Evolutionary conservation across 2,329 filamentous ascomycete species (phyloP).

Genomic region (Trichoderma atrobrunneum): DNA sequence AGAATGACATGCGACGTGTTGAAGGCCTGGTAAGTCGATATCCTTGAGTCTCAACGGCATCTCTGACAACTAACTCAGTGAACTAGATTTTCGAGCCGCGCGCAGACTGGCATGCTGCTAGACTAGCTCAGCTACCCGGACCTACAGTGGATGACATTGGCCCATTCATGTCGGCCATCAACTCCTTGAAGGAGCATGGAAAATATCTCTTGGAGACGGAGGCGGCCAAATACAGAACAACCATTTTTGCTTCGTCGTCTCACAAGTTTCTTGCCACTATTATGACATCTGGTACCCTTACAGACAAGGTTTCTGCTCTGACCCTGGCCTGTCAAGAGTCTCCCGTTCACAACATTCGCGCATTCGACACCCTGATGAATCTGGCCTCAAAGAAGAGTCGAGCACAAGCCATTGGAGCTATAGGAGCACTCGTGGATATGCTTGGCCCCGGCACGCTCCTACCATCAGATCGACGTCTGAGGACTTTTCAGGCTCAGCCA

Average conservation of each 20-base stretch:
- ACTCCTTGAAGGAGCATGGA: constrained; percentile 65
- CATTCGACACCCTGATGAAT: constrained; percentile 77
- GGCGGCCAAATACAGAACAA: constrained; percentile 68
- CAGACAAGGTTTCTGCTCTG: constrained; percentile 92
- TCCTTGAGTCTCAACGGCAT: constrained; percentile 14
- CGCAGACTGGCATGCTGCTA: constrained; percentile 54
- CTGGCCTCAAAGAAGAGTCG: constrained; percentile 92
- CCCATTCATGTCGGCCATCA: constrained; percentile 43
- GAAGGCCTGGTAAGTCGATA: constrained; percentile 36
- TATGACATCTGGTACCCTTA: constrained; percentile 93
- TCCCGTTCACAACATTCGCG: constrained; percentile 85
- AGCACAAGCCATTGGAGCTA: constrained; percentile 86
- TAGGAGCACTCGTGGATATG: constrained; percentile 90
- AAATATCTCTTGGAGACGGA: constrained; percentile 74
- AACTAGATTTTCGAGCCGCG: constrained; percentile 54
- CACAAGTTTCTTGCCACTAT: constrained; percentile 97
- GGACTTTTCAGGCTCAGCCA: constrained; percentile 76
- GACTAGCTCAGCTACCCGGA: constrained; percentile 42
- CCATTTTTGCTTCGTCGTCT: constrained; percentile 76
- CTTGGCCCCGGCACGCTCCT: constrained; percentile 84
- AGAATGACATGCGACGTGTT: constrained; percentile 27
- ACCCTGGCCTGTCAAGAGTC: constrained; percentile 95
- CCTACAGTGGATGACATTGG: constrained; percentile 46
- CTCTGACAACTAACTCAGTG: constrained; percentile 36
- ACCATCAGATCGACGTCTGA: constrained; percentile 76